Conservation (phyloP, 2,329 filamentous ascomycete species). For the Daldinia sp. region DNA sequence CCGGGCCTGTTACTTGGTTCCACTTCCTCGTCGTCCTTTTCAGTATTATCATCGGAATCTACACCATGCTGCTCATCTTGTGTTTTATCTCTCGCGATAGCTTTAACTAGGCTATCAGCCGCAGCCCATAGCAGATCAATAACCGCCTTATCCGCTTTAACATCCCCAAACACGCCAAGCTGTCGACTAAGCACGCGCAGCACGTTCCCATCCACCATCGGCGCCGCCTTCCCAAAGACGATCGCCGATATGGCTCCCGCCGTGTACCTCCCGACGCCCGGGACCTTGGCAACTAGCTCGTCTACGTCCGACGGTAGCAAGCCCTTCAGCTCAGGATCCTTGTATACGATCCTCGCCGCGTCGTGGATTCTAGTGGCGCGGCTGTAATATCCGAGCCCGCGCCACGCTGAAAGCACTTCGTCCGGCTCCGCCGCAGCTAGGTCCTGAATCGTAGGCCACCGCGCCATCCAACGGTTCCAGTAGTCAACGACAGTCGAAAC, state of each 20-base stretch:
- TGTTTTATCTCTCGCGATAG: slow-evolving; percentile 58
- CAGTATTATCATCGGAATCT: slow-evolving; percentile 10
- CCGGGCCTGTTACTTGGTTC: slow-evolving; percentile 64
- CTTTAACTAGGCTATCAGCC: slow-evolving; percentile 66
- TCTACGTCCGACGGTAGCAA: slow-evolving; percentile 62
- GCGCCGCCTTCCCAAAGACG: slow-evolving; percentile 68
- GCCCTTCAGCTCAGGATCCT: slow-evolving; percentile 57
- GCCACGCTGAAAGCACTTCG: slow-evolving; percentile 70
- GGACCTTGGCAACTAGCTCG: slow-evolving; percentile 63
- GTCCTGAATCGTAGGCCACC: slow-evolving; percentile 70
- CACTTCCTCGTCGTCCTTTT: slow-evolving; percentile 31
- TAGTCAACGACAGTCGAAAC: slow-evolving; percentile 72
- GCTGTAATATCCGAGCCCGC: slow-evolving; percentile 73
- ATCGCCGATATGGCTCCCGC: slow-evolving; percentile 73
- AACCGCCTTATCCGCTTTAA: slow-evolving; percentile 66
- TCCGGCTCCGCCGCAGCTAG: slow-evolving; percentile 66
- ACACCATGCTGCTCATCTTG: slow-evolving; percentile 19
- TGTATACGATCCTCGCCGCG: slow-evolving; percentile 65
- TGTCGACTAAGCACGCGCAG: slow-evolving; percentile 71
- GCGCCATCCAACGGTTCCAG: slow-evolving; percentile 71
- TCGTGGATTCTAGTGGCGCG: slow-evolving; percentile 71
- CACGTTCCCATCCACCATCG: slow-evolving; percentile 75
- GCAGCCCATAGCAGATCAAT: slow-evolving; percentile 69
- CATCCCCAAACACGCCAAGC: slow-evolving; percentile 67
- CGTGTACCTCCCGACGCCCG: slow-evolving; percentile 72